Conservation (phyloP, 352 stramenopile species). For the Pilasporangium apinafurcum region DNA sequence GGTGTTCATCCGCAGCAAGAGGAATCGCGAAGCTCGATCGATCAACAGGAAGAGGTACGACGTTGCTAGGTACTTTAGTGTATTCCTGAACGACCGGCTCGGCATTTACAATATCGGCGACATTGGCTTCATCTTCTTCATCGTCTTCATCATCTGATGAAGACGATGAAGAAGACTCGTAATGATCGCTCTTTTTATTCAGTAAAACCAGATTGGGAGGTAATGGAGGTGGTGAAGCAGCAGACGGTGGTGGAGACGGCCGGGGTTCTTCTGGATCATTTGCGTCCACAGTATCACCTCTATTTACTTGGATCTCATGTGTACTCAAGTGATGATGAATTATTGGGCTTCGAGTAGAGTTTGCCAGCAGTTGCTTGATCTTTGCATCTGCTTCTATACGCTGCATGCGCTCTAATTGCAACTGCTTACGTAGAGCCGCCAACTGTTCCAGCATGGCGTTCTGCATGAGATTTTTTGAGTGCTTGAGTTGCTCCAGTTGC, state of each 20-base stretch:
- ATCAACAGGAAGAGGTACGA: neutral
- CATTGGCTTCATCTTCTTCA: neutral
- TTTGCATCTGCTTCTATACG: slow-evolving; percentile 65
- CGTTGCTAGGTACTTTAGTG: neutral
- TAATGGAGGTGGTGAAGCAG: slow-evolving; percentile 21
- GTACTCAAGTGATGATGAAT: too few relatives aligned
- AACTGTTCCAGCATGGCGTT: slow-evolving; percentile 84
- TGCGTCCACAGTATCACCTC: too few relatives aligned
- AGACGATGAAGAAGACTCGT: slow-evolving; percentile 18
- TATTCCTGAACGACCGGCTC: too few relatives aligned
- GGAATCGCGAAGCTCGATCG: too few relatives aligned
- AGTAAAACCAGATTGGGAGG: slow-evolving; percentile 18
- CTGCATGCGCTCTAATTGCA: slow-evolving; percentile 62
- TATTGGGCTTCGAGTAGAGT: slow-evolving; percentile 3
- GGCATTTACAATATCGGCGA: too few relatives aligned
- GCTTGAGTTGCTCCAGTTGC: slow-evolving; percentile 75
- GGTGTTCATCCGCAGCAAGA: slow-evolving; percentile 3
- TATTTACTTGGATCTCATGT: too few relatives aligned
- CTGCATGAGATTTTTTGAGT: slow-evolving; percentile 67
- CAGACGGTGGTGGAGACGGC: slow-evolving; percentile 35
- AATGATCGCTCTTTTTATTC: neutral
- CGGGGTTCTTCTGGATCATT: slow-evolving; percentile 27
- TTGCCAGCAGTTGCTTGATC: slow-evolving; percentile 39
- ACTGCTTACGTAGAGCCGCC: slow-evolving; percentile 63
- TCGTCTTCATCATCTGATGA: slow-evolving; percentile 16